phyloP scores from a whole-genome alignment of 140 eudicot genomes.

The Flaveria floridana region DNA sequence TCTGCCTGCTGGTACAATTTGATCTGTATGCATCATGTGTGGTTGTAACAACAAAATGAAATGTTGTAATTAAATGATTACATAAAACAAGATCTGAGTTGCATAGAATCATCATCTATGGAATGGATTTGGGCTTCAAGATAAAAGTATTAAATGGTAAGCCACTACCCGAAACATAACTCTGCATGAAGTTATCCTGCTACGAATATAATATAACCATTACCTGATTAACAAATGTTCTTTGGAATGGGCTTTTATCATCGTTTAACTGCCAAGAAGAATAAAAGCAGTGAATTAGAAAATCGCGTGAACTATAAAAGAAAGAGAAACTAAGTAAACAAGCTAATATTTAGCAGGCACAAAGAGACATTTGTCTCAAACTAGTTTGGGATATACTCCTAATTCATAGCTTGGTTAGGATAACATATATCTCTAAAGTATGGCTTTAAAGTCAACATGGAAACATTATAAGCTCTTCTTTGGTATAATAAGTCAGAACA shows the following conservation, averaged over 20 bases:
- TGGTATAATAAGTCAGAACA: conserved; percentile 21
- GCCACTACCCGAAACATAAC: conserved; percentile 30
- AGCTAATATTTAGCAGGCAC: conserved; percentile 12
- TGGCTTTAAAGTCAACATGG: conserved; percentile 18
- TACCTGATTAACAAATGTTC: conserved; percentile 98
- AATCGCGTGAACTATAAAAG: not conserved
- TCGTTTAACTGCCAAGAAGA: conserved; percentile 75
- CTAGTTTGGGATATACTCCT: conserved; percentile 11
- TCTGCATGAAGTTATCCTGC: not conserved
- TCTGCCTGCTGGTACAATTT: conserved; percentile 9
- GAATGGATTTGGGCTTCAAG: conserved; percentile 1
- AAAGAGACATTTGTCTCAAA: conserved; percentile 19
- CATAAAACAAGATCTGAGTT: conserved; percentile 7
- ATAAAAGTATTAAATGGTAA: conserved; percentile 5
- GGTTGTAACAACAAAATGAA: conserved; percentile 3
- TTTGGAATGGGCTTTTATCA: conserved; percentile 92
- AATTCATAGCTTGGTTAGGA: not conserved
- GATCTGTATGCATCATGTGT: conserved; percentile 14
- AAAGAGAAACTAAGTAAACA: not conserved
- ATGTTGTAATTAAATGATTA: not conserved
- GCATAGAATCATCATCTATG: not conserved
- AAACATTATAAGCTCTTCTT: conserved; percentile 8
- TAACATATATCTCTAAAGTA: conserved; percentile 9
- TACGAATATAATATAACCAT: conserved; percentile 10
- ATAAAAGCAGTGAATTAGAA: conserved; percentile 10